Conservation (phyloP, 2,329 filamentous ascomycete genomes). For the Apiospora marii region DNA sequence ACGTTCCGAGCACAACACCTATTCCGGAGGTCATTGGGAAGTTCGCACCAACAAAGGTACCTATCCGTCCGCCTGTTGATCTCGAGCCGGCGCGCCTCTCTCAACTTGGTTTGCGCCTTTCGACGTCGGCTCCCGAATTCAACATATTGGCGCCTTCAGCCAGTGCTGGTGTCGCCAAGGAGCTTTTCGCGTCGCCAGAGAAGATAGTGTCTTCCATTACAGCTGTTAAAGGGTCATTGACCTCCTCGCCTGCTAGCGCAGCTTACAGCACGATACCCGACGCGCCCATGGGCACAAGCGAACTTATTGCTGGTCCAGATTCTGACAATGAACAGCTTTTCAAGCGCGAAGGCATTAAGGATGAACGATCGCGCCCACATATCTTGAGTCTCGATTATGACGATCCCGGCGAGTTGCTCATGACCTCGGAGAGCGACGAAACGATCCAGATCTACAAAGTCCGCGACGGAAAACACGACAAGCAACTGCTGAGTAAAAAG, state of each 20-base stretch:
- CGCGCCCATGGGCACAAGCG: not conserved
- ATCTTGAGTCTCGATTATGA: slow-evolving; percentile 96
- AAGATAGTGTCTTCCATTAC: not conserved
- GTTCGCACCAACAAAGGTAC: slow-evolving; percentile 82
- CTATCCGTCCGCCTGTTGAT: slow-evolving; percentile 29
- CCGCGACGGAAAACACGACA: slow-evolving; percentile 87
- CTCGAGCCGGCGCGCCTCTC: slow-evolving; percentile 5
- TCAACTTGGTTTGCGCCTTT: not conserved
- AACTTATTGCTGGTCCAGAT: not conserved
- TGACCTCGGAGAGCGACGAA: slow-evolving; percentile 92
- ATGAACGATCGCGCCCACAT: slow-evolving; percentile 61
- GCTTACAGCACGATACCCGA: not conserved
- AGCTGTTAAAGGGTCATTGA: not conserved
- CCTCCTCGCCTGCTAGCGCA: not conserved
- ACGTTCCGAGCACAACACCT: slow-evolving; percentile 63
- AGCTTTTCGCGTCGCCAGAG: not conserved
- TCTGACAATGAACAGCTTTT: slow-evolving; percentile 58
- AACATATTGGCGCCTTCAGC: not conserved
- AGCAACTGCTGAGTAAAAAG: slow-evolving; percentile 92
- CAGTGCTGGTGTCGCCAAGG: not conserved
- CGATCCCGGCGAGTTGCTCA: slow-evolving; percentile 89
- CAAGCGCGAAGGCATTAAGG: slow-evolving; percentile 63
- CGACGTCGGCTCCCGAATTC: not conserved
- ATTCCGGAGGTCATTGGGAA: slow-evolving; percentile 79
- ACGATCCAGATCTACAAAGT: slow-evolving; percentile 96